phyloP scores from a whole-genome alignment of 1,139 yeast species.

The Blastobotrys ciferrii region DNA sequence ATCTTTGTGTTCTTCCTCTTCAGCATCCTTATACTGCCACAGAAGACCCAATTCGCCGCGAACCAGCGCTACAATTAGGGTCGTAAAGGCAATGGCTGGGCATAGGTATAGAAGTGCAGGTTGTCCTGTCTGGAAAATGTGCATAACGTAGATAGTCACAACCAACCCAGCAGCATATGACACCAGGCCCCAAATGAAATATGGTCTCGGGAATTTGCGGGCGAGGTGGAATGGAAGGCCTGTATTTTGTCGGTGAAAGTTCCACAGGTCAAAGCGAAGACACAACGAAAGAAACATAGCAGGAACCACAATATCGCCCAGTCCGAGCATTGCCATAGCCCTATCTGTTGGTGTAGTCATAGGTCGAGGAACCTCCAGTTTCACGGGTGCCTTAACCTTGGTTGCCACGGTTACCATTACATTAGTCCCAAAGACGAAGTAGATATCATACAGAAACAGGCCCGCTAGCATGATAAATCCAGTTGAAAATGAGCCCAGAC shows the following conservation, averaged over 20 bases:
- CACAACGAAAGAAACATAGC: conserved; percentile 51
- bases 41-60: conserved; percentile 45
- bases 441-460: conserved; percentile 61
- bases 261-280: conserved; percentile 49
- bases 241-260: conserved; percentile 36
- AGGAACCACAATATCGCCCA: conserved; percentile 63
- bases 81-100: conserved; percentile 48
- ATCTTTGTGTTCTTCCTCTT: conserved; percentile 25
- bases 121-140: conserved; percentile 49
- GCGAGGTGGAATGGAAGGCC: conserved; percentile 42
- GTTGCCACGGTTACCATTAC: conserved; percentile 66
- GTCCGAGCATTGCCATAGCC: conserved; percentile 46
- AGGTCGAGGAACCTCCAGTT: conserved; percentile 48
- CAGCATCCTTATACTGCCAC: conserved; percentile 41
- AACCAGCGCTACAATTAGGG: conserved; percentile 35
- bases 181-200: conserved; percentile 45
- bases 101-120: conserved; percentile 67
- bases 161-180: conserved; percentile 49
- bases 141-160: conserved; percentile 44
- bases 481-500: conserved; percentile 43
- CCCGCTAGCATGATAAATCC: conserved; percentile 48
- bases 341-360: conserved; percentile 10
- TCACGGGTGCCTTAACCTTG: conserved; percentile 53
- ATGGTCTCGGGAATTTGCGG: conserved; percentile 43
- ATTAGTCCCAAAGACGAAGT: conserved; percentile 62